Evolutionary conservation across 768 basidiomycete species (phyloP).

Genomic region (Lactarius sanguifluus): DNA sequence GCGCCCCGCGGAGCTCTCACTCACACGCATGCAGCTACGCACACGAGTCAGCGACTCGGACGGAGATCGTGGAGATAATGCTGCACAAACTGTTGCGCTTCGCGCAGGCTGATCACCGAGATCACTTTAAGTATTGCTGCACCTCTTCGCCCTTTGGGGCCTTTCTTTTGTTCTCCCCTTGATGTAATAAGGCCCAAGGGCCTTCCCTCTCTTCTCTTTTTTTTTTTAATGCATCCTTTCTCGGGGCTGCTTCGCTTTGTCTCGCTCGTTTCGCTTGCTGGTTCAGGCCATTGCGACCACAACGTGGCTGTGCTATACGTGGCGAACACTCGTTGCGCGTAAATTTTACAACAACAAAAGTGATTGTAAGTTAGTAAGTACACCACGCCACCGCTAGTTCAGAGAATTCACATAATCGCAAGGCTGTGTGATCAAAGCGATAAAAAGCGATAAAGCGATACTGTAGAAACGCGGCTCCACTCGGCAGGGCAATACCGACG

Average conservation of each 20-base stretch:
- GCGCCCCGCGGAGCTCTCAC: background rate
- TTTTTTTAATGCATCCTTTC: background rate
- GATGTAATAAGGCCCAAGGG: background rate
- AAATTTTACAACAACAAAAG: background rate
- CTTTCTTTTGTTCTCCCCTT: background rate
- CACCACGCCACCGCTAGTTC: background rate
- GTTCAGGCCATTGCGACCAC: conserved; percentile 3
- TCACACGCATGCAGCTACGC: background rate
- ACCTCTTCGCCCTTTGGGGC: background rate
- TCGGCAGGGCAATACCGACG: background rate
- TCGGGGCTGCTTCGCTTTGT: background rate
- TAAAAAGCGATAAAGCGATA: background rate
- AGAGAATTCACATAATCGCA: conserved; percentile 1
- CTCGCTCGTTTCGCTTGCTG: background rate
- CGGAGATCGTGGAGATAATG: conserved; percentile 11
- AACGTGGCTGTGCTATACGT: conserved; percentile 2
- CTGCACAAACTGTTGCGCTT: background rate
- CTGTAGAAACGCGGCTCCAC: background rate
- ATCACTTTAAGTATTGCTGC: background rate
- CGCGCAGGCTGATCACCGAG: background rate
- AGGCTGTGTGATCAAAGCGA: background rate
- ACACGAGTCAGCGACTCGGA: conserved; percentile 5
- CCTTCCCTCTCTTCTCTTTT: background rate
- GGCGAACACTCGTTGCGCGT: background rate
- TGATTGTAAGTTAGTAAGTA: background rate